Evolutionary conservation across 164 flowering plant species (phyloP).

Genomic region (Nymphaea colorata): DNA sequence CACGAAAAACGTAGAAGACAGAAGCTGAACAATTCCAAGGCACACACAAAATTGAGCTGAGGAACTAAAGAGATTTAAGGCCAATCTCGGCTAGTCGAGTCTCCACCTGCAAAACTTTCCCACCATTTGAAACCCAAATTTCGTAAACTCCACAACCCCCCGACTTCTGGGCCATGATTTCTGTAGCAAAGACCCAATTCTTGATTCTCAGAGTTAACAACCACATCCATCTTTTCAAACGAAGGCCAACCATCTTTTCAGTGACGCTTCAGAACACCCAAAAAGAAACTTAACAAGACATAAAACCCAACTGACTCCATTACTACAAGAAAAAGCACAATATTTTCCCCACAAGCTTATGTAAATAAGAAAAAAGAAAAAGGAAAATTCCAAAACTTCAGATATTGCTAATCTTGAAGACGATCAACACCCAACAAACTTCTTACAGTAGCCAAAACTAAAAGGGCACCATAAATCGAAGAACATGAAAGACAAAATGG

Average conservation of each 20-base stretch:
- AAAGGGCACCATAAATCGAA: too few relatives aligned
- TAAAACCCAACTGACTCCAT: not conserved
- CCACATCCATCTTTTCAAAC: conserved; percentile 56
- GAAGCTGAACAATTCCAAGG: not conserved
- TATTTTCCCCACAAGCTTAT: not conserved
- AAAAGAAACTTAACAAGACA: not conserved
- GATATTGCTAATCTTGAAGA: not conserved
- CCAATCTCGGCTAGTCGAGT: conserved; percentile 30
- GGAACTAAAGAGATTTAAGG: not conserved
- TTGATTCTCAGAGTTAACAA: conserved; percentile 38
- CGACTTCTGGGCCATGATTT: conserved; percentile 32
- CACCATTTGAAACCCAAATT: conserved; percentile 37
- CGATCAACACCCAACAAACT: not conserved
- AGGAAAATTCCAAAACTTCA: not conserved
- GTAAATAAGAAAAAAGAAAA: too few relatives aligned
- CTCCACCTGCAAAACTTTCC: conserved; percentile 34
- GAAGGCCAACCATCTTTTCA: conserved; percentile 49
- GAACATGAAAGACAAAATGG: too few relatives aligned
- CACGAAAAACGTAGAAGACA: not conserved
- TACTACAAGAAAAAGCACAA: not conserved
- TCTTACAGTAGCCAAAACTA: too few relatives aligned
- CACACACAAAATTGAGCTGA: not conserved
- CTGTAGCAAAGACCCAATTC: conserved; percentile 53
- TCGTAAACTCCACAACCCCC: conserved; percentile 25
- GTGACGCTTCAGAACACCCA: conserved; percentile 11